These are phyloP conservation scores for Ogataea saltuana DNA, from an alignment of 805 yeast species.

Conservation along the genomic window DNA sequence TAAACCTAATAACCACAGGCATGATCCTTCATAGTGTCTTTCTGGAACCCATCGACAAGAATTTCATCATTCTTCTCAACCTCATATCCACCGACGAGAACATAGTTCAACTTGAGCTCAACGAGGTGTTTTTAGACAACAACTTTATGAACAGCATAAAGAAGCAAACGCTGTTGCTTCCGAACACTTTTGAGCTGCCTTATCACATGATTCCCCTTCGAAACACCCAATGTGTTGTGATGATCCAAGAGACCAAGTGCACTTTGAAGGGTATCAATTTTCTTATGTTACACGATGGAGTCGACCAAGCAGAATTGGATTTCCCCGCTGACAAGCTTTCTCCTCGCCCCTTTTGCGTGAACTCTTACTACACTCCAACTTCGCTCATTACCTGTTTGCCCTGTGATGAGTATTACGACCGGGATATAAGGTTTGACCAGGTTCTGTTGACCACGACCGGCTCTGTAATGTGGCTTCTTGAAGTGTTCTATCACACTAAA, in stretches of 20 bases:
- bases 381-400: constrained; percentile 19
- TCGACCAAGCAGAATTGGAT: constrained; percentile 22
- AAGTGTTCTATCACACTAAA: constrained; percentile 24
- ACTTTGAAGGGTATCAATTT: constrained; percentile 28
- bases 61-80: constrained; percentile 26
- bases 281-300: constrained; percentile 30
- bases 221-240: constrained; percentile 27
- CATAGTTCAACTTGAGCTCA: constrained; percentile 27
- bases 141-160: constrained; percentile 16
- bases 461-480: constrained; percentile 29
- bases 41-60: constrained; percentile 22
- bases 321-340: constrained; percentile 12
- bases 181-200: constrained; percentile 33
- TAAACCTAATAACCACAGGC: constrained; percentile 28
- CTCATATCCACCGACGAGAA: constrained; percentile 24
- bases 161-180: constrained; percentile 25
- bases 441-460: constrained; percentile 27
- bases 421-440: constrained; percentile 28
- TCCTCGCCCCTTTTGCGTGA: constrained; percentile 11
- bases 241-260: constrained; percentile 29
- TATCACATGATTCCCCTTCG: constrained; percentile 27
- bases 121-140: constrained; percentile 24
- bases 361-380: constrained; percentile 30
- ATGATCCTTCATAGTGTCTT: constrained; percentile 26
- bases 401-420: constrained; percentile 21